These are phyloP conservation scores for Thelonectria olida DNA, from an alignment of 2,329 filamentous ascomycete genomes.

Conservation along the genomic window DNA sequence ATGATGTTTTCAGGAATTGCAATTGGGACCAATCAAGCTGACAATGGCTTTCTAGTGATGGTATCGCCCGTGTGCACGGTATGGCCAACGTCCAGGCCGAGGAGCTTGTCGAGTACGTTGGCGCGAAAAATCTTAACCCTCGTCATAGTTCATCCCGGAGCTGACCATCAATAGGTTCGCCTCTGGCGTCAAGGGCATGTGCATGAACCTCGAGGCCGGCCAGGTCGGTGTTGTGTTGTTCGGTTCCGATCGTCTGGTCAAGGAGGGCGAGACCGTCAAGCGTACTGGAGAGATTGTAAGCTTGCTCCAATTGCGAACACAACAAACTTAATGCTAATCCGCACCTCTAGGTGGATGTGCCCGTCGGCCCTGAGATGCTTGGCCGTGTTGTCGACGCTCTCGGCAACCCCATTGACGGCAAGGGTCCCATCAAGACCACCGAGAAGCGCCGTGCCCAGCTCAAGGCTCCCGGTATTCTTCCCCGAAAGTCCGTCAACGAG, in stretches of 20 bases:
- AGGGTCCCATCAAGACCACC: slow-evolving; percentile 93
- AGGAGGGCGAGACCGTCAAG: slow-evolving; percentile 99
- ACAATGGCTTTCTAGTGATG: slow-evolving; percentile 76
- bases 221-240: slow-evolving; percentile 99
- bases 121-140: slow-evolving; percentile 21
- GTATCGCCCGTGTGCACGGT: slow-evolving; percentile 99
- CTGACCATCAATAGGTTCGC: slow-evolving; percentile 77
- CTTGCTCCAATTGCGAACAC: background rate
- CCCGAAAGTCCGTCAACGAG: slow-evolving; percentile 96
- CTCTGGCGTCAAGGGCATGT: slow-evolving; percentile 99
- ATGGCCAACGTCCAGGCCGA: slow-evolving; percentile 99
- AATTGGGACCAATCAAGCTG: slow-evolving; percentile 40
- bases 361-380: slow-evolving; percentile 90
- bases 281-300: slow-evolving; percentile 99
- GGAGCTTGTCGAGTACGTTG: slow-evolving; percentile 97
- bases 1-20: slow-evolving; percentile 16
- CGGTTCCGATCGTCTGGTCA: slow-evolving; percentile 99
- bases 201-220: slow-evolving; percentile 99
- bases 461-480: slow-evolving; percentile 98
- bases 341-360: slow-evolving; percentile 84
- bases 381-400: slow-evolving; percentile 99
- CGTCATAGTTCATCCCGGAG: slow-evolving; percentile 12
- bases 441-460: slow-evolving; percentile 96
- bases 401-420: slow-evolving; percentile 99
- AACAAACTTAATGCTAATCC: slow-evolving; percentile 4